Base-by-base conservation (phyloP, 768 basidiomycete species). In the Fibroporia radiculosa region DNA sequence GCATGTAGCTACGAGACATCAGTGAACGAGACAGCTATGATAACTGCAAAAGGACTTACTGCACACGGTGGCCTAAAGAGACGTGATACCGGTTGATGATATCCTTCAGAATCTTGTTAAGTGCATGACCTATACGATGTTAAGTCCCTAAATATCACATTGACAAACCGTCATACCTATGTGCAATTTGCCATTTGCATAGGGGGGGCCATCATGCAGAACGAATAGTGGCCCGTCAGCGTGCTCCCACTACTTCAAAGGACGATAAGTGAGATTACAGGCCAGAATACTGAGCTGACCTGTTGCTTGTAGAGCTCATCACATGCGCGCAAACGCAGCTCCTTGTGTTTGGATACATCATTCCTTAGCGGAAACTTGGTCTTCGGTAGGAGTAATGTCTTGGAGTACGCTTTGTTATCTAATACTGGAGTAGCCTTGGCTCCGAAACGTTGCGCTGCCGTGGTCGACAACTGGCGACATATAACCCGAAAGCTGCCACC, bases 71-170 rank as follows among this genome's bases (percentile, higher is more conserved):
- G 6, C 95, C 93, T 32, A 75, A 69, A 13, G 80, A 75, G 16
- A 97, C 72, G 51, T 93, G 81, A 57, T 80, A 97, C 5, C 95
- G 81, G 55, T 89, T 91, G 47, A 95, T 88, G 55, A 97, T 84
- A 60, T 99, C 95, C 68, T 99, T 99, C 36, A 96, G 61, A 31
- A 96, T 85, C 61, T 97, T 96, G 66, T 98, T 99, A 50, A 98
- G 62, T 0, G 93, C 93, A 60, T 99, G 95, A 6, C 95, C 93
- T 96, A 48, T 5, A 20, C 18, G 18, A n/a, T 23, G 22, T 29
- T 10, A 45, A 36, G 16, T 16, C 28, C 14, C 20, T 16, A 13
- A 22, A 40, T 33, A 18, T 5, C 40, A 10, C 26, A 4, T 35
- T n/a, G 18, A 29, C 2, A 22, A 10, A 11, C 22, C 18, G 33